Evolutionary conservation across 768 basidiomycete genomes (phyloP).

Genomic region (Leccinum rimulosum): DNA sequence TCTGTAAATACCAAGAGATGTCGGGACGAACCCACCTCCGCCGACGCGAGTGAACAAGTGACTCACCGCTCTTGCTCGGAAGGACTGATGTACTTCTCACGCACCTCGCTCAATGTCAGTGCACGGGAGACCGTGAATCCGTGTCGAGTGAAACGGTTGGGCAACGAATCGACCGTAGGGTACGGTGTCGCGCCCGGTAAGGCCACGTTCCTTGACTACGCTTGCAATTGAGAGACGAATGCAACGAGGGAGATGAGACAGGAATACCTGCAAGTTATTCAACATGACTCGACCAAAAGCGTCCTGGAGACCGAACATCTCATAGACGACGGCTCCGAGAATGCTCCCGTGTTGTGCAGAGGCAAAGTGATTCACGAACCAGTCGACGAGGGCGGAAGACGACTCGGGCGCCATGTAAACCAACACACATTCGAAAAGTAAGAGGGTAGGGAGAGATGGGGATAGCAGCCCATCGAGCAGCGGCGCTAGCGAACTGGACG

Average conservation of each 20-base stretch:
- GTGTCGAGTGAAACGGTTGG: conserved; percentile 50
- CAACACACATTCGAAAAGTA: conserved; percentile 92
- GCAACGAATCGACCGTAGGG: conserved; percentile 51
- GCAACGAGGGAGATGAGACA: conserved; percentile 1
- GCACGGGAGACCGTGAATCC: conserved; percentile 46
- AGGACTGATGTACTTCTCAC: conserved; percentile 31
- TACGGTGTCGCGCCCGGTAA: conserved; percentile 73
- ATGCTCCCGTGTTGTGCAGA: conserved; percentile 8
- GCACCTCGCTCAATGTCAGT: conserved; percentile 37
- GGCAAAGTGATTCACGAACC: conserved; percentile 65
- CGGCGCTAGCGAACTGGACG: conserved; percentile 45
- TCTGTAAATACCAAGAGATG: conserved; percentile 36
- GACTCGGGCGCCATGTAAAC: conserved; percentile 73
- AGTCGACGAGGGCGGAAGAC: conserved; percentile 60
- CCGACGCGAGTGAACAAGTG: neutral
- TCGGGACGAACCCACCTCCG: neutral
- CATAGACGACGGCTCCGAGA: conserved; percentile 73
- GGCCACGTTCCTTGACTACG: conserved; percentile 66
- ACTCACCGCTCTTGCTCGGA: conserved; percentile 55
- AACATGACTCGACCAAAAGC: conserved; percentile 92
- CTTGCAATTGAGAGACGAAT: neutral
- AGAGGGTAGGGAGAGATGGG: conserved; percentile 64
- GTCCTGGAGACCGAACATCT: conserved; percentile 85
- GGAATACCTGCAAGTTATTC: conserved; percentile 70
- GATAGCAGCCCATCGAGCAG: conserved; percentile 47